Evolutionary conservation across 495 filamentous ascomycete genomes (phyloP).

Genomic region (Penicillium malachiteum): DNA sequence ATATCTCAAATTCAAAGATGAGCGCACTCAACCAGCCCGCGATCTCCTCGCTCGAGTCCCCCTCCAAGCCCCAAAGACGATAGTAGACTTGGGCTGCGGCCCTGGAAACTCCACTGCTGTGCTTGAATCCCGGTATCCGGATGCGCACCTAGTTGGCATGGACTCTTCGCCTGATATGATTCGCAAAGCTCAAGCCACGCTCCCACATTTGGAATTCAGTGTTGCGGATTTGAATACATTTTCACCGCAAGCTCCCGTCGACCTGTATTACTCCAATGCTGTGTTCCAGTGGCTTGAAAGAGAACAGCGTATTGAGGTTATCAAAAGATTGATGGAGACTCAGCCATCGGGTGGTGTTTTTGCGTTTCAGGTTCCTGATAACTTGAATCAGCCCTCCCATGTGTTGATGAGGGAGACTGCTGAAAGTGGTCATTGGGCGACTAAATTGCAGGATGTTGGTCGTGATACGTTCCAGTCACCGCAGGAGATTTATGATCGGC

Average conservation of each 20-base stretch:
- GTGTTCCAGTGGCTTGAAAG: slow-evolving; percentile 54
- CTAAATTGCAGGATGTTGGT: slow-evolving; percentile 31
- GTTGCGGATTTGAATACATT: slow-evolving; percentile 42
- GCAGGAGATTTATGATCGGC: slow-evolving; percentile 42
- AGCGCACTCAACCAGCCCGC: slow-evolving; percentile 44
- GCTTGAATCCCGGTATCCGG: slow-evolving; percentile 44
- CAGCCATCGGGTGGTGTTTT: slow-evolving; percentile 46
- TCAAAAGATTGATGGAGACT: slow-evolving; percentile 38
- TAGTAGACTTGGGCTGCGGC: slow-evolving; percentile 58
- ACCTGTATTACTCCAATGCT: slow-evolving; percentile 55
- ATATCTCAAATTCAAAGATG: slow-evolving; percentile 49
- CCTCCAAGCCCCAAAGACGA: slow-evolving; percentile 29
- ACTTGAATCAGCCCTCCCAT: slow-evolving; percentile 48
- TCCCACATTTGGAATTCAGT: slow-evolving; percentile 33
- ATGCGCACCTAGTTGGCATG: slow-evolving; percentile 46
- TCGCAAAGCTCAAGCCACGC: slow-evolving; percentile 34
- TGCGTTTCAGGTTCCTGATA: slow-evolving; percentile 56
- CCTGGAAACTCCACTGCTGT: slow-evolving; percentile 53
- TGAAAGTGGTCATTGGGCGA: slow-evolving; percentile 35
- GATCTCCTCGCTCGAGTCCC: slow-evolving; percentile 45
- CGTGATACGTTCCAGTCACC: slow-evolving; percentile 49
- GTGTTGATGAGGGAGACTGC: slow-evolving; percentile 48
- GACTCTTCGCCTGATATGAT: slow-evolving; percentile 57
- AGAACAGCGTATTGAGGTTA: slow-evolving; percentile 39
- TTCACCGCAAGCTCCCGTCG: slow-evolving; percentile 27